A percentile compares a stretch with the other conserved stretches of the same genome.
Conservation (phyloP, 768 basidiomycete species). For the Boletales sp. region DNA sequence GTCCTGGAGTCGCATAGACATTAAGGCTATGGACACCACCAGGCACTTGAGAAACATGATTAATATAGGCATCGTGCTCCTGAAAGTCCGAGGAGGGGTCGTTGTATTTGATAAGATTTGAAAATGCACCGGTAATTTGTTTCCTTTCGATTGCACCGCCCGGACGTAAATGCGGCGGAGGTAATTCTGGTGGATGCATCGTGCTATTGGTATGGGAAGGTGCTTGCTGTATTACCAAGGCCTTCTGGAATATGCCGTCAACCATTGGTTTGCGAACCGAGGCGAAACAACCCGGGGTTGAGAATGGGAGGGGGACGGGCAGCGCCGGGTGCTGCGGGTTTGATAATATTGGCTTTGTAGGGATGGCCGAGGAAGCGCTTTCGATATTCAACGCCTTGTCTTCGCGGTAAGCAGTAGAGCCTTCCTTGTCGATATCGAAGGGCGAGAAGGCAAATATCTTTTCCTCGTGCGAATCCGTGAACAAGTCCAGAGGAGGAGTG, state of each 20-base stretch:
- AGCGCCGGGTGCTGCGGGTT: not conserved
- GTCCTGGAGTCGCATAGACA: slow-evolving; percentile 49
- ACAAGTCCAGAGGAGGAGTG: slow-evolving; percentile 2
- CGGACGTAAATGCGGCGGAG: slow-evolving; percentile 16
- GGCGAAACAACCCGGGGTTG: slow-evolving; percentile 23
- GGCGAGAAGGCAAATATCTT: slow-evolving; percentile 29
- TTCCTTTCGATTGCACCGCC: slow-evolving; percentile 5
- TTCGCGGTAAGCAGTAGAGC: slow-evolving; percentile 1
- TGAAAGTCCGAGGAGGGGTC: slow-evolving; percentile 15
- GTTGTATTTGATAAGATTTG: slow-evolving; percentile 4
- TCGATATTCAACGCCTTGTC: not conserved
- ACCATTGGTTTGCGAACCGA: slow-evolving; percentile 1
- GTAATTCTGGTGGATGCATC: slow-evolving; percentile 9
- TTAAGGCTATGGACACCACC: slow-evolving; percentile 5
- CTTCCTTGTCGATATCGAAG: slow-evolving; percentile 14
- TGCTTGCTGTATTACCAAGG: slow-evolving; percentile 7
- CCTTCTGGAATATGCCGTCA: slow-evolving; percentile 1
- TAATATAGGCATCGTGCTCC: not conserved
- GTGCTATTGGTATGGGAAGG: slow-evolving; percentile 4
- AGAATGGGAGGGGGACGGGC: slow-evolving; percentile 15
- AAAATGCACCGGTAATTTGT: slow-evolving; percentile 3
- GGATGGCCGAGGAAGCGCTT: not conserved
- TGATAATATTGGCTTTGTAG: not conserved
- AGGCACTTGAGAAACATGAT: slow-evolving; percentile 1
- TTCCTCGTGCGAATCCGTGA: slow-evolving; percentile 11